Evolutionary conservation across 495 filamentous ascomycete genomes (phyloP), one percentile per base, ranked within the genome.

Genomic region (Daldinia vernicosa): DNA sequence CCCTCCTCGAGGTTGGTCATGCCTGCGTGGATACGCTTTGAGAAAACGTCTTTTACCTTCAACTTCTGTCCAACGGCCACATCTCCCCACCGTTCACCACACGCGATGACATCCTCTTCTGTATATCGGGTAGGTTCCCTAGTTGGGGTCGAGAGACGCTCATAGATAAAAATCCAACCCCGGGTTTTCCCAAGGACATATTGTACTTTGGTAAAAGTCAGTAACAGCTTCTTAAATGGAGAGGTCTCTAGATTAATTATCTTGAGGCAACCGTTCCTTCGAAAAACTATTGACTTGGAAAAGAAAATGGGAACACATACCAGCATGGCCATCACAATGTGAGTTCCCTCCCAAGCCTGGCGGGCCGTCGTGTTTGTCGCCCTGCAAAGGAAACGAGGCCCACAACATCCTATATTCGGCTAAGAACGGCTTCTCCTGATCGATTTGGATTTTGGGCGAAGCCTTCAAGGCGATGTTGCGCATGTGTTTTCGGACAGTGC

Each of bases 1-100:
- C 78, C 81, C 60, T 86, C 82, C 58, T 83, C 78, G 0, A 84
- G 55, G 30, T 71, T 62, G 6, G 67, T 43, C 59, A 75, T 62
- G 51, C 66, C 61, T 30, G 57, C 61, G 37, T 56, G 50, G 43
- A 66, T 58, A 19, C 63, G 56, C 56, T 77, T 69, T 6, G 72
- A 28, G 30, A 73, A 80, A 5, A 80, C 60, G 60, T 82, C 80
- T 12, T 69, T 71, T 4, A 83, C 63, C 37, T 66, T 71, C 11
- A 80, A 15, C 8, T 60, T 71, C 8, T 45, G 53, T n/a, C 43
- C 55, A 7, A 69, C 37, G 37, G 74, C 57, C 27, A 74, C 63
- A 6, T 83, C 71, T 1, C 67, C 69, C 57, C 77, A 77, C n/a
- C 74, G 69, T 19, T 63, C 68, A 1, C 70, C 77, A 9, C 80